Conservation (phyloP, 169 alveolate genomes). For the Besnoitia besnoiti region DNA sequence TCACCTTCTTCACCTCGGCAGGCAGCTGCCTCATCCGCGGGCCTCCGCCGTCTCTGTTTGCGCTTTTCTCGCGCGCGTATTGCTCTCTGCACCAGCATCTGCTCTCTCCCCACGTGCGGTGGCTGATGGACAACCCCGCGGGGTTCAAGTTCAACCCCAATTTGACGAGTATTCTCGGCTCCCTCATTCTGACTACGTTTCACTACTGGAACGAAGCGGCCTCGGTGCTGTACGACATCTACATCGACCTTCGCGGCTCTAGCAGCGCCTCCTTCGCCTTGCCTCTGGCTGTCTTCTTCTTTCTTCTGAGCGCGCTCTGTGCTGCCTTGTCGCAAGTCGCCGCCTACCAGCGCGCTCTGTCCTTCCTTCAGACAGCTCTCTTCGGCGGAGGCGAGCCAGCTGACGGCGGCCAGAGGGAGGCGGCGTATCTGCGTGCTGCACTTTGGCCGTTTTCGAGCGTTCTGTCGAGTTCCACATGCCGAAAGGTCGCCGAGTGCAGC, state of each 20-base stretch:
- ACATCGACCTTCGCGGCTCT: background rate
- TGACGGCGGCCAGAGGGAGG: background rate
- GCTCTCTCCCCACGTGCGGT: constrained; percentile 53
- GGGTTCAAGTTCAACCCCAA: constrained; percentile 64
- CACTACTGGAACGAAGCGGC: constrained; percentile 48
- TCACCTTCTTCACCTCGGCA: constrained; percentile 24
- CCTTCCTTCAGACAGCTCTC: background rate
- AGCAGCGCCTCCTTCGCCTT: background rate
- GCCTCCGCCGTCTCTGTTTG: constrained; percentile 48
- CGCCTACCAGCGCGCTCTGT: background rate
- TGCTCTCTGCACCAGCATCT: constrained; percentile 51
- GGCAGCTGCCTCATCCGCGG: constrained; percentile 33
- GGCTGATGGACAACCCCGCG: constrained; percentile 69
- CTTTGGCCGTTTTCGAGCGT: background rate
- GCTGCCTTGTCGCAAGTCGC: background rate
- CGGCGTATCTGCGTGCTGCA: background rate
- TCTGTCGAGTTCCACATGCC: background rate
- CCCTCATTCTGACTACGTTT: constrained; percentile 51
- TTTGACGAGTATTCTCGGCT: constrained; percentile 60
- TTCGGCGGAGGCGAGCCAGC: background rate
- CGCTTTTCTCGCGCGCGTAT: constrained; percentile 62
- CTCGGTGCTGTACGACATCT: background rate
- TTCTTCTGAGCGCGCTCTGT: no score
- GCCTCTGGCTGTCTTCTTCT: background rate
- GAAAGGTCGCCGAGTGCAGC: background rate